A percentile compares a stretch with the other conserved stretches of the same genome.
Evolutionary conservation across 2,329 filamentous ascomycete genomes (phyloP).

Genomic region (Rhynchosporium agropyri): DNA sequence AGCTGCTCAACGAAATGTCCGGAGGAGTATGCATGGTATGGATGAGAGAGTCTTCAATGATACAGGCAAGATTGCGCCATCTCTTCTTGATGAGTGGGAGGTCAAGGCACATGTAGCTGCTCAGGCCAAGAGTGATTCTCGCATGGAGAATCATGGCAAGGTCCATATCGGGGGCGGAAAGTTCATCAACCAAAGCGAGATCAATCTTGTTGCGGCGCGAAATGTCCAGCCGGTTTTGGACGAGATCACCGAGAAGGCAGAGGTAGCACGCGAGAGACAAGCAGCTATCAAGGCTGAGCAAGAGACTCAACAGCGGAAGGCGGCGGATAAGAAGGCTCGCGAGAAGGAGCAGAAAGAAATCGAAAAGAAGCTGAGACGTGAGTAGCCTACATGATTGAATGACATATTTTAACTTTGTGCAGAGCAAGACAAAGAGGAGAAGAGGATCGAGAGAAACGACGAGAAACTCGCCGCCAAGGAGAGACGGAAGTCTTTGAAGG

Average conservation of each 20-base stretch:
- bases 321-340: constrained; percentile 57
- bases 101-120: constrained; percentile 72
- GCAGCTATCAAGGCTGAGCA: constrained; percentile 64
- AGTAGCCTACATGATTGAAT: constrained; percentile 38
- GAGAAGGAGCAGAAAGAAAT: constrained; percentile 58
- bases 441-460: constrained; percentile 50
- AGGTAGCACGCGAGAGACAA: constrained; percentile 69
- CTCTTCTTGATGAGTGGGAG: constrained; percentile 77
- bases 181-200: constrained; percentile 75
- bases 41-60: constrained; percentile 79
- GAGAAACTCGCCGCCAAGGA: constrained; percentile 56
- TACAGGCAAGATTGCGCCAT: constrained; percentile 72
- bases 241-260: constrained; percentile 79
- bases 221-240: constrained; percentile 82
- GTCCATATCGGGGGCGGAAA: constrained; percentile 78
- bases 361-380: constrained; percentile 61
- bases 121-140: constrained; percentile 62
- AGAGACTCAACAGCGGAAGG: constrained; percentile 64
- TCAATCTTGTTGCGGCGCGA: constrained; percentile 76
- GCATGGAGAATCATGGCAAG: constrained; percentile 60
- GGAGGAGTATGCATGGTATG: constrained; percentile 74
- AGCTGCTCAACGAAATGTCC: constrained; percentile 84
- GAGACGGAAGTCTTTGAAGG: constrained; percentile 53
- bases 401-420: constrained; percentile 29
- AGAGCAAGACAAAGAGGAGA: constrained; percentile 47